Conservation (phyloP, 805 yeast genomes). For the Martiniozyma abietophila region DNA sequence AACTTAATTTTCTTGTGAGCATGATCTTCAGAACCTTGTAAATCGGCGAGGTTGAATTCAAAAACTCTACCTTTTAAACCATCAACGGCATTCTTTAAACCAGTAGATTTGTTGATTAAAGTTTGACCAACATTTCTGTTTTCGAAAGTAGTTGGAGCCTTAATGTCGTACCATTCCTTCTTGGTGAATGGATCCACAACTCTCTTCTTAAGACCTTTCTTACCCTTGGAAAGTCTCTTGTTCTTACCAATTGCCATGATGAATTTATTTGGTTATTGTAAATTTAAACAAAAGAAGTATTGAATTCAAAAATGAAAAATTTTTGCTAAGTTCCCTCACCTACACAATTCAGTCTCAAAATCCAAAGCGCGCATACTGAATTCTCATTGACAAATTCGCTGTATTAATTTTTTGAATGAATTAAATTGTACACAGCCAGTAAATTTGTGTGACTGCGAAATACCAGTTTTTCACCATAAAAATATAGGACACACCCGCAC, state of each 20-base stretch:
- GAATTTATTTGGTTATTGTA: slow-evolving; percentile 14
- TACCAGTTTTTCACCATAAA: background rate
- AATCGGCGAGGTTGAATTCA: slow-evolving; percentile 93
- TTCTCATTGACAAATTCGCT: background rate
- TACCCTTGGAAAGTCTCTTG: slow-evolving; percentile 79
- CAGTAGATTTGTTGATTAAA: slow-evolving; percentile 95
- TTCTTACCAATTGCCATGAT: slow-evolving; percentile 55
- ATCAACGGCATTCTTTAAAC: slow-evolving; percentile 96
- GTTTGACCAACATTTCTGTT: slow-evolving; percentile 99
- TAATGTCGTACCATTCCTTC: slow-evolving; percentile 97
- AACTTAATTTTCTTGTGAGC: slow-evolving; percentile 94
- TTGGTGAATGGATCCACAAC: slow-evolving; percentile 99
- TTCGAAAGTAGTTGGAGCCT: slow-evolving; percentile 98
- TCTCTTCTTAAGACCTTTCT: slow-evolving; percentile 98
- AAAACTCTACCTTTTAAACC: slow-evolving; percentile 97
- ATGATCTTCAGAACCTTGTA: slow-evolving; percentile 98
- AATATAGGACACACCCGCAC: background rate
- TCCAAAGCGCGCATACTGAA: background rate
- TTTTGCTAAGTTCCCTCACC: no score
- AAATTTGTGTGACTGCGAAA: slow-evolving; percentile 2
- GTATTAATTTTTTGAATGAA: background rate
- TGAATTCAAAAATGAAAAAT: slow-evolving; percentile 1
- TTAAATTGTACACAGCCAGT: no score
- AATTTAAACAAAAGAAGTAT: slow-evolving; percentile 1
- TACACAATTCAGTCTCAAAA: no score